Conservation (phyloP, 768 basidiomycete species). For the Calocybe indica region DNA sequence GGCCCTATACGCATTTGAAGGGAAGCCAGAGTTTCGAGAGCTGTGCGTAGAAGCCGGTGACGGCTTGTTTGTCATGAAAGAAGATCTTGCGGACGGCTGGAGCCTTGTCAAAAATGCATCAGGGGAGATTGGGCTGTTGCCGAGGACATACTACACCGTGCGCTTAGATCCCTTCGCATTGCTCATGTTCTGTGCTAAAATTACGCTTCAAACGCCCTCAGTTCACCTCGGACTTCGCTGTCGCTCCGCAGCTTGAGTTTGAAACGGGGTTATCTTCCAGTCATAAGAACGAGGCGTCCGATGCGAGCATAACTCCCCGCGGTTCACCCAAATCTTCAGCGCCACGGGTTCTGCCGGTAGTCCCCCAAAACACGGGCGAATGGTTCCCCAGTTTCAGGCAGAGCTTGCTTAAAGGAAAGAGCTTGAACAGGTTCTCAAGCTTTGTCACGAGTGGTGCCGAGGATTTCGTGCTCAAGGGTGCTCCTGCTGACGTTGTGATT, state of each 20-base stretch:
- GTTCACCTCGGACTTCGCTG: constrained; percentile 63
- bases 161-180: constrained; percentile 1
- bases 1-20: constrained; percentile 69
- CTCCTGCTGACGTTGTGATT: constrained; percentile 24
- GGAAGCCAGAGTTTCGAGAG: constrained; percentile 71
- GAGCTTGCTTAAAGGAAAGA: constrained; percentile 71
- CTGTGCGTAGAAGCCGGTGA: constrained; percentile 66
- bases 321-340: constrained; percentile 34
- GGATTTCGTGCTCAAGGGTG: constrained; percentile 73
- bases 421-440: constrained; percentile 77
- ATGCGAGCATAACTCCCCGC: constrained; percentile 42
- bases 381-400: constrained; percentile 71
- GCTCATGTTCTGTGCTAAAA: no score
- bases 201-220: constrained; percentile 16
- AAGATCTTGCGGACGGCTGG: constrained; percentile 75
- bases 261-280: constrained; percentile 15
- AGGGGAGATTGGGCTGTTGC: constrained; percentile 66
- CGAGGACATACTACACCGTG: constrained; percentile 70
- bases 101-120: constrained; percentile 56
- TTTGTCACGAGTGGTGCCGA: constrained; percentile 87
- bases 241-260: constrained; percentile 38
- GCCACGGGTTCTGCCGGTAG: constrained; percentile 32
- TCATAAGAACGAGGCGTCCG: constrained; percentile 27
- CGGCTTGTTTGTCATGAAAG: constrained; percentile 62
- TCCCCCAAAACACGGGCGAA: constrained; percentile 69